These are phyloP conservation scores for Prunella vulgaris DNA, from an alignment of 257 asterid genomes.

Conservation along the genomic window DNA sequence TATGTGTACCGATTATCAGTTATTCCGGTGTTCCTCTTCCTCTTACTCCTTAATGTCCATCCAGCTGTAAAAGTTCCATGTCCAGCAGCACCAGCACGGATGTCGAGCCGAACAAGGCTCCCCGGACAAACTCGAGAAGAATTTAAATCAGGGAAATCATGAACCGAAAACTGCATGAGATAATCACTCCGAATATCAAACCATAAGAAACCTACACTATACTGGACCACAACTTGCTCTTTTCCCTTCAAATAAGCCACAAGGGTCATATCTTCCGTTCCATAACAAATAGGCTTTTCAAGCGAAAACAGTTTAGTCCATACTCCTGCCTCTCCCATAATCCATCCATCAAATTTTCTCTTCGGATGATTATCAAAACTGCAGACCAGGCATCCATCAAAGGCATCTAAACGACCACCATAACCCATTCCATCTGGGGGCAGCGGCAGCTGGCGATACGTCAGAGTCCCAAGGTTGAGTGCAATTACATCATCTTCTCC, in stretches of 20 bases:
- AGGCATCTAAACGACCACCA: background rate
- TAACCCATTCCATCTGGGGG: too few relatives aligned
- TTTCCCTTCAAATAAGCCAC: constrained; percentile 9
- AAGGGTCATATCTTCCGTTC: background rate
- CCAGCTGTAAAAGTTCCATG: too few relatives aligned
- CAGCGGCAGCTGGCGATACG: background rate
- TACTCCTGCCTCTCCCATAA: background rate
- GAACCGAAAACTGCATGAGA: background rate
- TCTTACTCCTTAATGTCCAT: too few relatives aligned
- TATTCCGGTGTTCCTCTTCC: too few relatives aligned
- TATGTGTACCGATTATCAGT: too few relatives aligned
- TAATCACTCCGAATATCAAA: background rate
- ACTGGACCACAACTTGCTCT: background rate
- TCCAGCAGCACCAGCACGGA: too few relatives aligned
- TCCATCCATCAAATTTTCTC: background rate
- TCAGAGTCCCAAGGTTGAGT: background rate
- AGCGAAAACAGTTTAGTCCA: background rate
- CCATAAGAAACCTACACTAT: background rate
- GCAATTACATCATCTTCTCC: background rate
- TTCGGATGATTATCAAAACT: background rate
- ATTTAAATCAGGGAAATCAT: too few relatives aligned
- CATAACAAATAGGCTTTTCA: background rate
- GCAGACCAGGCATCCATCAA: background rate
- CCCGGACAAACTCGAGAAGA: background rate
- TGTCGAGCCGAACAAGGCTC: background rate